Evolutionary conservation across 1,284 basidiomycete genomes (phyloP), one percentile per base, ranked within the genome.

Genomic region (Microbotryomycetes sp.): DNA sequence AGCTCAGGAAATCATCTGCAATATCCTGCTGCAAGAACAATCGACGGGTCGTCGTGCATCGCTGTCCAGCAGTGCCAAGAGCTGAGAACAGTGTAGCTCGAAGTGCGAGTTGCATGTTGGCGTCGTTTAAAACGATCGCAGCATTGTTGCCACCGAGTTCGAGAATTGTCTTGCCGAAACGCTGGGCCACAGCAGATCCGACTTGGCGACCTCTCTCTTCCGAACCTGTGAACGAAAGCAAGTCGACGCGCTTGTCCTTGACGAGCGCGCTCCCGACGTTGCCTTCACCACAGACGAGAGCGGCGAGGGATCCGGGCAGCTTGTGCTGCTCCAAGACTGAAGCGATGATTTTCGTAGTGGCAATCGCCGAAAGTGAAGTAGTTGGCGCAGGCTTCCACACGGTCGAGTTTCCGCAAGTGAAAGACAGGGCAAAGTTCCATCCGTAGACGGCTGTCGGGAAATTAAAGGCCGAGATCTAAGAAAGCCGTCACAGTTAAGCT

Each of bases 141-240:
- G 91, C 91, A 72, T 96, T 96, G 78, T 97, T 97, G 41, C 93
- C 93, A n/a, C 92, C 92, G 11, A 97, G 80, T 74, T 97, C 93
- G 30, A 97, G 63, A 5, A 72, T 53, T n/a, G 56, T 52, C 78
- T 94, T 88, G 51, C 89, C 89, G 75, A 88, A 91, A 70, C 85
- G 79, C 64, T 82, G 84, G 74, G 85, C 87, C 2, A 93, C 91
- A 61, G 80, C 80, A 75, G 83, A 83, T 7, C 89, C 89, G 21
- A 97, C 91, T 62, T 85, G 80, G 60, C 86, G 83, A 16, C 93
- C 93, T 52, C 92, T 85, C 53, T 80, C 79, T 74, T 97, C 93
- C 68, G 89, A 92, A 2, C 93, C 93, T 1, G 93, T 97, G 76
- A 97, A 97, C 45, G 88, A 91, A 18, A 97, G 88, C 83, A 75